Evolutionary conservation across 2,329 filamentous ascomycete genomes (phyloP), one percentile per base, ranked within the genome.

Genomic region (Fusarium subglutinans): DNA sequence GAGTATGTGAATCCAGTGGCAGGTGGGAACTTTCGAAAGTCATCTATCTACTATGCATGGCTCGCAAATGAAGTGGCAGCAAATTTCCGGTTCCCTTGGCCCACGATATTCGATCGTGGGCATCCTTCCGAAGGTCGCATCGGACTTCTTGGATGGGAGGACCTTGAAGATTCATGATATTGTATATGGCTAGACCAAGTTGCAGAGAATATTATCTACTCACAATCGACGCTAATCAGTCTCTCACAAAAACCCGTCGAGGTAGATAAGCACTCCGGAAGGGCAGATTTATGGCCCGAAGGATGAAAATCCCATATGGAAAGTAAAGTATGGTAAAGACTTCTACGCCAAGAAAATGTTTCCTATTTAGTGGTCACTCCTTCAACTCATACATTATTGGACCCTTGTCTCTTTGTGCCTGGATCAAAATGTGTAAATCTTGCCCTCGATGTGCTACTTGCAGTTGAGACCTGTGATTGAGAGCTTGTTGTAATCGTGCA

Each of bases 241-340:
- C 9, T 30, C 26, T n/a, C 11, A n/a, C 17, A 5, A 8, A 3
- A 22, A 5, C 18, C 12, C 0, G 3, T 47, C 4, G 9, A 47
- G 6, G 18, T 11, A 22, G 13, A 47, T 5, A 3, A 28, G 15
- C 6, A 47, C 26, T 20, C 14, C 5, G 18, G 10, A 4, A 5
- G 20, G 18, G 5, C 15, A 8, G 8, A 3, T 5, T 18, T 44
- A 18, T 17, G 17, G 13, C 43, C n/a, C 14, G 22, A n/a, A 43
- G 14, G 33, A 35, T 35, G 33, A 15, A 17, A 17, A 35, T 35
- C n/a, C 8, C 14, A 43, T 15, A 3, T 43, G 22, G 2, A 44
- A 44, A 12, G n/a, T n/a, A 44, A 44, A 12, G 2, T 44, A 13
- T 11, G 17, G 6, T 13, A 44, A 9, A 10, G 8, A n/a, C 22